Conservation (phyloP, 805 yeast genomes). For the Metschnikowia orientalis region DNA sequence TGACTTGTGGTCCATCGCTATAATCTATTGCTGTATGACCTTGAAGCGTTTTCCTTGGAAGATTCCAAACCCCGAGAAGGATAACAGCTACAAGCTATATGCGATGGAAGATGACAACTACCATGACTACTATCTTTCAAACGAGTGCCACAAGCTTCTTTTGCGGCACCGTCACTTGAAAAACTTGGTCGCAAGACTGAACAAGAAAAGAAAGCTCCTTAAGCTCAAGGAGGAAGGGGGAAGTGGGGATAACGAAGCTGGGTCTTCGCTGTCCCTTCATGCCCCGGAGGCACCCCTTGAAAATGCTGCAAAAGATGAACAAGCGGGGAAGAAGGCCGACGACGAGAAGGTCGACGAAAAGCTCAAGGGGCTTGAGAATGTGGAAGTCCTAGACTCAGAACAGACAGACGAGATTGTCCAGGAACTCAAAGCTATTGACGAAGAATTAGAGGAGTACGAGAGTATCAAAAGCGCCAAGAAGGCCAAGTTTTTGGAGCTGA, state of each 20-base stretch:
- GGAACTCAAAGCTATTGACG: slow-evolving; percentile 36
- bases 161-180: slow-evolving; percentile 57
- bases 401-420: slow-evolving; percentile 29
- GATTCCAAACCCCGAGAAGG: slow-evolving; percentile 57
- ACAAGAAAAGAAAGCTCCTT: slow-evolving; percentile 34
- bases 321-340: slow-evolving; percentile 13
- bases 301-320: background rate
- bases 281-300: too few relatives aligned
- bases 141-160: slow-evolving; percentile 64
- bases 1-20: slow-evolving; percentile 82
- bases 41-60: slow-evolving; percentile 85
- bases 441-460: slow-evolving; percentile 35
- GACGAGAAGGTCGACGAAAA: slow-evolving; percentile 15
- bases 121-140: slow-evolving; percentile 71
- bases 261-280: too few relatives aligned
- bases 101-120: slow-evolving; percentile 66
- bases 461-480: slow-evolving; percentile 32
- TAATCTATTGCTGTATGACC: slow-evolving; percentile 84
- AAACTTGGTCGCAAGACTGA: slow-evolving; percentile 39
- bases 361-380: slow-evolving; percentile 18
- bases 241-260: background rate
- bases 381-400: slow-evolving; percentile 30
- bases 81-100: slow-evolving; percentile 65
- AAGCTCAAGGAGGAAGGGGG: slow-evolving; percentile 10
- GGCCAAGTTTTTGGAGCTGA: slow-evolving; percentile 24